phyloP scores from a whole-genome alignment of 495 filamentous ascomycete genomes.

The Aspergillus bridgeri region DNA sequence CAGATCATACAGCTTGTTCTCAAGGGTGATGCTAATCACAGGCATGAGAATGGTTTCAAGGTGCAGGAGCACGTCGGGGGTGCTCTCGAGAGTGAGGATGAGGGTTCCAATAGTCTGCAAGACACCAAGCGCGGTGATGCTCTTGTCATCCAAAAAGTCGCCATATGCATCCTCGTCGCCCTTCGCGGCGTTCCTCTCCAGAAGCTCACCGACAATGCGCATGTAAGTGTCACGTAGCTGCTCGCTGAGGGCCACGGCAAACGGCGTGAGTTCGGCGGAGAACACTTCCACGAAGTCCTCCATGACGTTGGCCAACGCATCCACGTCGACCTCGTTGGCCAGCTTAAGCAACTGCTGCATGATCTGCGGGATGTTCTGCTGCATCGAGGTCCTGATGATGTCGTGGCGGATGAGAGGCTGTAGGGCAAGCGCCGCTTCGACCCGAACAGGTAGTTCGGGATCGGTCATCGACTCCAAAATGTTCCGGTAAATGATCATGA shows the following conservation, averaged over 20 bases:
- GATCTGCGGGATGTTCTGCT: constrained; percentile 97
- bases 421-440: constrained; percentile 89
- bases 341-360: constrained; percentile 98
- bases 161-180: constrained; percentile 76
- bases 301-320: constrained; percentile 97
- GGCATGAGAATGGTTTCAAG: constrained; percentile 96
- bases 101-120: constrained; percentile 96
- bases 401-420: constrained; percentile 96
- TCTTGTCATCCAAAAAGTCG: constrained; percentile 96
- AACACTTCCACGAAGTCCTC: constrained; percentile 99
- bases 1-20: constrained; percentile 95
- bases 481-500: constrained; percentile 92
- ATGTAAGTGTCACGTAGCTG: constrained; percentile 96
- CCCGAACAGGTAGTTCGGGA: constrained; percentile 81
- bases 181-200: constrained; percentile 75
- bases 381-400: constrained; percentile 88
- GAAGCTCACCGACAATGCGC: constrained; percentile 83
- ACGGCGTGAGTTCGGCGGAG: constrained; percentile 89
- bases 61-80: constrained; percentile 87
- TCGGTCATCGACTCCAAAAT: constrained; percentile 98
- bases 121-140: constrained; percentile 93
- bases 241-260: constrained; percentile 95
- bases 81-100: constrained; percentile 94
- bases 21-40: constrained; percentile 89
- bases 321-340: constrained; percentile 92